phyloP scores from a whole-genome alignment of 1,139 yeast genomes.

The Magnusiomyces paraingens region DNA sequence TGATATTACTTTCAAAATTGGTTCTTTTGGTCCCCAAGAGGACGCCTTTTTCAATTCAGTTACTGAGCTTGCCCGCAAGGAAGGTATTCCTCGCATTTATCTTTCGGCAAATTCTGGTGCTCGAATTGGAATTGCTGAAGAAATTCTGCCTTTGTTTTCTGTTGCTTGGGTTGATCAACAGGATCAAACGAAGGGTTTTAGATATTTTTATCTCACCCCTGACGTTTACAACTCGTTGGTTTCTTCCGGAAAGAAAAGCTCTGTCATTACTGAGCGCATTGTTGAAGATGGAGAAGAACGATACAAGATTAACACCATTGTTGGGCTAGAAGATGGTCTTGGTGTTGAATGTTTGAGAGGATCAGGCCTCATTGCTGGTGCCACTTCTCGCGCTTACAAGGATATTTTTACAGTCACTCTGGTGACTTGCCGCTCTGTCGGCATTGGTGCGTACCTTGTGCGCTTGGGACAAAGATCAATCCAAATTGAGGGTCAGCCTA shows the following conservation, averaged over 20 bases:
- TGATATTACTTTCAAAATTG: constrained; percentile 95
- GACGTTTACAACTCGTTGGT: constrained; percentile 61
- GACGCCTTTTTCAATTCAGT: constrained; percentile 87
- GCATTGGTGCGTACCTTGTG: constrained; percentile 98
- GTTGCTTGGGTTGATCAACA: constrained; percentile 86
- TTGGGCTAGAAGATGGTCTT: constrained; percentile 92
- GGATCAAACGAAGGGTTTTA: constrained; percentile 79
- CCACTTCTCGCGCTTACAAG: constrained; percentile 93
- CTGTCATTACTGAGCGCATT: constrained; percentile 68
- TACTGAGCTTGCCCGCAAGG: constrained; percentile 81
- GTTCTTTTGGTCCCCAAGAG: constrained; percentile 98
- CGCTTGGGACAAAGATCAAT: constrained; percentile 98
- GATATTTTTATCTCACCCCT: constrained; percentile 72
- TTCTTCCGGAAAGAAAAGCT: constrained; percentile 39
- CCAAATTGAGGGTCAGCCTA: constrained; percentile 98
- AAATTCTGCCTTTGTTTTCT: constrained; percentile 77
- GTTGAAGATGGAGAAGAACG: constrained; percentile 85
- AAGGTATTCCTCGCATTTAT: constrained; percentile 92
- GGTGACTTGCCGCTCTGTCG: constrained; percentile 97
- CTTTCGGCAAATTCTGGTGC: constrained; percentile 99
- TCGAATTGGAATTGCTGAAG: constrained; percentile 96
- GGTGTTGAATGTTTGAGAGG: constrained; percentile 99
- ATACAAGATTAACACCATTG: constrained; percentile 70
- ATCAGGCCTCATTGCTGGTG: constrained; percentile 97
- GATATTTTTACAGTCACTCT: constrained; percentile 94